Evolutionary conservation across 257 asterid species (phyloP).

Genomic region (Nicotiana tomentosiformis): DNA sequence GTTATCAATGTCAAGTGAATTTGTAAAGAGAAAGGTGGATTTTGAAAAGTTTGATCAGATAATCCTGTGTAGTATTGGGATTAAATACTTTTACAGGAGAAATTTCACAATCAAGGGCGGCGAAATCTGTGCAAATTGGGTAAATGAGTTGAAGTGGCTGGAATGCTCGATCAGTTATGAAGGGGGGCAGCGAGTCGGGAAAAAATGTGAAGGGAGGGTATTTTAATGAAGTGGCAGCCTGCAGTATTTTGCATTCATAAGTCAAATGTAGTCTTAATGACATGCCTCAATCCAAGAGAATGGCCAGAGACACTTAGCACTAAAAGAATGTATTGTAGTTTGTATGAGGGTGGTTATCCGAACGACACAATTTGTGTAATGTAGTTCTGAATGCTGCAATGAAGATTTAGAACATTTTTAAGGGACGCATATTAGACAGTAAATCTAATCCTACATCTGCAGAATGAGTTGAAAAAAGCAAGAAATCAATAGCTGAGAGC

Average conservation of each 20-base stretch:
- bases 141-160: neutral
- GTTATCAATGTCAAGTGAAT: neutral
- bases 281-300: neutral
- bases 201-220: neutral
- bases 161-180: neutral
- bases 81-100: neutral
- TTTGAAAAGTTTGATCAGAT: neutral
- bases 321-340: neutral
- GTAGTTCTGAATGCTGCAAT: neutral
- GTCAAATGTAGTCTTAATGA: neutral
- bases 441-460: neutral
- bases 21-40: neutral
- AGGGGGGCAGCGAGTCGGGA: neutral
- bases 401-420: neutral
- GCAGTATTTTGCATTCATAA: neutral
- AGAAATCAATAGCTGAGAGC: neutral
- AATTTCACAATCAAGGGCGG: neutral
- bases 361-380: neutral
- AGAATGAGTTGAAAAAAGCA: neutral
- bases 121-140: no score
- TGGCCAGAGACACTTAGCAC: neutral
- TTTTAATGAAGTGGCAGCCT: neutral
- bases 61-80: neutral
- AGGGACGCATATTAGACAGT: neutral
- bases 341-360: neutral